Evolutionary conservation across 106 monocot genomes (phyloP), one percentile per base, ranked within the genome.

Genomic region (Phalaenopsis aphrodite): DNA sequence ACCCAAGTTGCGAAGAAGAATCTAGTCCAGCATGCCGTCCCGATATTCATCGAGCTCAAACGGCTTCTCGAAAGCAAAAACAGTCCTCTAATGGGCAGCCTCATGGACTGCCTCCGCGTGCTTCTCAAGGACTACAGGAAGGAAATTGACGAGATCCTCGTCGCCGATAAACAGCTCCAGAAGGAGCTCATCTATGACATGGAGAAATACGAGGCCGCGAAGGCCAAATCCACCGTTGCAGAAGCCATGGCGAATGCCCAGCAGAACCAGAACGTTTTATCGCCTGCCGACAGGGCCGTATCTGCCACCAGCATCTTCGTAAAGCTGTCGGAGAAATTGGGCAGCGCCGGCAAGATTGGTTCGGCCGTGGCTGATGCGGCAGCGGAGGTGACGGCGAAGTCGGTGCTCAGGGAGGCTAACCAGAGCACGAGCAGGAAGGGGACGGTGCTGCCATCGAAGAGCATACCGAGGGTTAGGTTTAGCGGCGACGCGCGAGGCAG

Each of bases 161-260:
- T 99, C 17, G 91, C 92, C 16, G 98, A 99, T 81, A 92, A 89
- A 81, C 98, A 99, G 81, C 92, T 99, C 24, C 98, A 93, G 80
- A 92, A 91, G 66, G 98, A 99, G 83, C 91, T 99, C 36, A 85
- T 91, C 47, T 99, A 99, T 73, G 98, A 99, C 79, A 94, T 99
- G 83, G 84, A 93, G 66, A 94, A 92, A 82, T 83, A 91, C 42
- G 98, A 99, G 23, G 81, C 83, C 55, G 89, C 85, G 15, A 87
- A 89, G 74, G 86, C 83, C 39, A 90, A 74, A 23, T 82, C 82
- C 78, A 78, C 78, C 4, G 86, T 80, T 0, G 77, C 84, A 1
- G 85, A 84, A 52, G 83, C 92, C 21, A 71, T 84, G 18, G 80
- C 81, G n/a, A 47, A 79, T 23, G 72, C 68, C 38, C 77, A 58